These are phyloP conservation scores for Jamesozyma spencerorum DNA, from an alignment of 805 yeast genomes.

Conservation along the genomic window DNA sequence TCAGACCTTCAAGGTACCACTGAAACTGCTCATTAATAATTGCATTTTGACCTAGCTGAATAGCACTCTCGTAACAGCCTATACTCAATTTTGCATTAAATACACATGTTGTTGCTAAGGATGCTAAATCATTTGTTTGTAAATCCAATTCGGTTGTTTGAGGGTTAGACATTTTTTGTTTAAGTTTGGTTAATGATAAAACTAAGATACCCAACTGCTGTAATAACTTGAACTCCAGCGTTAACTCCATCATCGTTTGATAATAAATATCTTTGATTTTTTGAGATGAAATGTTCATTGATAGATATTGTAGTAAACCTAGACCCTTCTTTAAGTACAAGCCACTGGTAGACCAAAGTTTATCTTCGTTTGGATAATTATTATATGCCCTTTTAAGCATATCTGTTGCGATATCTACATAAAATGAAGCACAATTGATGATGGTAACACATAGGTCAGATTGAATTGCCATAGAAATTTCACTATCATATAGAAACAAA, in stretches of 20 bases:
- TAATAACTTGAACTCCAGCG: slow-evolving; percentile 13
- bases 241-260: slow-evolving; percentile 5
- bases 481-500: too few relatives aligned
- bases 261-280: not conserved
- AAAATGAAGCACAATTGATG: slow-evolving; percentile 16
- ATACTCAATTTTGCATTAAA: slow-evolving; percentile 24
- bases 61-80: slow-evolving; percentile 21
- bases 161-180: slow-evolving; percentile 15
- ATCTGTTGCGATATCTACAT: slow-evolving; percentile 17
- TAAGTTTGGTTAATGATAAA: slow-evolving; percentile 26
- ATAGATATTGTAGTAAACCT: slow-evolving; percentile 19
- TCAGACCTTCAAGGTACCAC: slow-evolving; percentile 18
- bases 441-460: slow-evolving; percentile 3
- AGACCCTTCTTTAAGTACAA: slow-evolving; percentile 18
- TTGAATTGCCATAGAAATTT: not conserved
- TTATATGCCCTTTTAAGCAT: slow-evolving; percentile 22
- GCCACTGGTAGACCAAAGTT: slow-evolving; percentile 24
- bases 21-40: slow-evolving; percentile 9
- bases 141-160: slow-evolving; percentile 23
- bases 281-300: not conserved
- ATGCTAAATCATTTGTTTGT: slow-evolving; percentile 22
- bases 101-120: slow-evolving; percentile 18
- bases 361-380: slow-evolving; percentile 9
- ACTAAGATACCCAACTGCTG: slow-evolving; percentile 26
- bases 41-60: slow-evolving; percentile 1